Evolutionary conservation across 441 rosid genomes (phyloP).

Genomic region (Syzygium malaccense): DNA sequence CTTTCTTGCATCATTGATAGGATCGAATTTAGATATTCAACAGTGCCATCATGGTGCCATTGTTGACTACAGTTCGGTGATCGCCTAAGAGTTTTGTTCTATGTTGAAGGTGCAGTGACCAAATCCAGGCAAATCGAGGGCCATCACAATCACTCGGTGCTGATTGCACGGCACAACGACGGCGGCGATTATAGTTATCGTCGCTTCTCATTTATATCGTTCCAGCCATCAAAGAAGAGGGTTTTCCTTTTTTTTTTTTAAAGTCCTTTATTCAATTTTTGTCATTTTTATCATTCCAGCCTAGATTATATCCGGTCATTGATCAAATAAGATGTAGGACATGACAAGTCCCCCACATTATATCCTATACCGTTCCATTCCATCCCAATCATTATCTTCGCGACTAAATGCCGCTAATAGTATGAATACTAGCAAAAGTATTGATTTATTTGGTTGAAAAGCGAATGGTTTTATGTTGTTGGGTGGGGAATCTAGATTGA

Average conservation of each 20-base stretch:
- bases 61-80: not conserved
- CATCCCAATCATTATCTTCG: not conserved
- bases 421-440: not conserved
- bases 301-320: not conserved
- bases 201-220: not conserved
- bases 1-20: no score
- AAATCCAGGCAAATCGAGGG: not conserved
- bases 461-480: not conserved
- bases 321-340: not conserved
- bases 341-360: not conserved
- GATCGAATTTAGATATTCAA: no score
- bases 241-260: not conserved
- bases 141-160: not conserved
- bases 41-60: not conserved
- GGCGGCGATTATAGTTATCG: rapidly evolving
- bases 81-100: not conserved
- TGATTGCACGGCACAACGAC: not conserved
- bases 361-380: not conserved
- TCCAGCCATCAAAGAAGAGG: not conserved
- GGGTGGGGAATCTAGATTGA: not conserved
- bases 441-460: not conserved
- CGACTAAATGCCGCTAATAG: not conserved
- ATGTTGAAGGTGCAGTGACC: not conserved
- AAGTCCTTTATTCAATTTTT: not conserved
- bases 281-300: not conserved